Percentiles rank a stretch among this genome's conserved stretches.
These are phyloP conservation scores for Populus trichocarpa DNA, from an alignment of 441 rosid genomes.

Conservation along the genomic window DNA sequence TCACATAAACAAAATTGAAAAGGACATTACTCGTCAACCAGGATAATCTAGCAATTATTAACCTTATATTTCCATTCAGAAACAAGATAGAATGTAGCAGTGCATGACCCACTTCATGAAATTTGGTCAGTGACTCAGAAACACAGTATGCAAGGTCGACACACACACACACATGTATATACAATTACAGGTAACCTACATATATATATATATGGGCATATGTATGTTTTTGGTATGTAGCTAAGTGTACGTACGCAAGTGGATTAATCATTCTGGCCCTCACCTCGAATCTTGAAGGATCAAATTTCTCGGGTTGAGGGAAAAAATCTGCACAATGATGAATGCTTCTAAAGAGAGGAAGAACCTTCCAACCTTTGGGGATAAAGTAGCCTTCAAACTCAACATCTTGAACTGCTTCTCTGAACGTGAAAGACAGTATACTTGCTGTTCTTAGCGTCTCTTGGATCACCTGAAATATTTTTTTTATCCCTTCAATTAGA, in stretches of 20 bases:
- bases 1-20: slow-evolving; percentile 17
- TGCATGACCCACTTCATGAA: slow-evolving; percentile 23
- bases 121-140: background rate
- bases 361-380: slow-evolving; percentile 95
- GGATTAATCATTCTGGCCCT: background rate
- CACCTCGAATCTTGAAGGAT: slow-evolving; percentile 94
- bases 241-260: background rate
- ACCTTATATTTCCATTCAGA: slow-evolving; percentile 26
- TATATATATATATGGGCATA: background rate
- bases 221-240: background rate
- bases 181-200: background rate
- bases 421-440: slow-evolving; percentile 76
- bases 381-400: slow-evolving; percentile 70
- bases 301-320: slow-evolving; percentile 79
- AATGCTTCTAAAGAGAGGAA: slow-evolving; percentile 82
- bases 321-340: slow-evolving; percentile 75
- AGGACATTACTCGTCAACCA: slow-evolving; percentile 16
- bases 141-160: background rate
- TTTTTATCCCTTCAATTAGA: background rate
- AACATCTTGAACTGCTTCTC: slow-evolving; percentile 90
- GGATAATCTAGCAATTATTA: slow-evolving; percentile 19
- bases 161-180: background rate
- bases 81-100: slow-evolving; percentile 10
- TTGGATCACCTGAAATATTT: slow-evolving; percentile 68
- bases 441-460: slow-evolving; percentile 87